A percentile compares a stretch with the other conserved stretches of the same genome.
Evolutionary conservation across 805 yeast genomes (phyloP).

Genomic region (Maudiozyma pseudohumilis): DNA sequence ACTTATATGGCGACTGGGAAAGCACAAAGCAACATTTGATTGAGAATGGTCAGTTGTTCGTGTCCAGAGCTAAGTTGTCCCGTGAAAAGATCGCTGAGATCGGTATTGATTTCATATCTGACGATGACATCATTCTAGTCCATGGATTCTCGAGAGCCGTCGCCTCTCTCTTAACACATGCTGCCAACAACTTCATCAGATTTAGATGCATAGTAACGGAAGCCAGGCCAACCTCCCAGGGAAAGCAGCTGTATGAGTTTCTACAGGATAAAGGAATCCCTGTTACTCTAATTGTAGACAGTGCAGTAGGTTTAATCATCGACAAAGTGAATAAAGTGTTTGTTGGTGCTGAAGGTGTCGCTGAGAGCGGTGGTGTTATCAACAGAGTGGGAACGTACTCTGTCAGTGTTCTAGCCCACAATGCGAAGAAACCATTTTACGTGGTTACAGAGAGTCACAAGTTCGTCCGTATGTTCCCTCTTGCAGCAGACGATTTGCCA

Average conservation of each 20-base stretch:
- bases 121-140: conserved; percentile 81
- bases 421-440: conserved; percentile 85
- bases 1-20: conserved; percentile 86
- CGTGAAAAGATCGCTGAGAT: conserved; percentile 78
- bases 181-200: conserved; percentile 67
- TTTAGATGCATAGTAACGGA: conserved; percentile 90
- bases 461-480: conserved; percentile 91
- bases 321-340: conserved; percentile 87
- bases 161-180: conserved; percentile 59
- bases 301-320: conserved; percentile 87
- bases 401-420: conserved; percentile 83
- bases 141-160: conserved; percentile 94
- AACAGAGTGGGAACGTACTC: conserved; percentile 93
- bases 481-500: conserved; percentile 87
- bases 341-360: conserved; percentile 98
- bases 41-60: conserved; percentile 86
- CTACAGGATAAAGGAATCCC: conserved; percentile 72
- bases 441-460: conserved; percentile 93
- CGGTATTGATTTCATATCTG: conserved; percentile 83
- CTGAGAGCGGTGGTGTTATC: conserved; percentile 96
- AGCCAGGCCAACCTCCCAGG: conserved; percentile 76
- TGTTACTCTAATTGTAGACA: conserved; percentile 77
- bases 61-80: conserved; percentile 83
- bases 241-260: conserved; percentile 57
- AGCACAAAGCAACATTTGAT: conserved; percentile 80